These are phyloP conservation scores for Verticillium albo-atrum DNA, from an alignment of 2,329 filamentous ascomycete genomes.

Conservation along the genomic window DNA sequence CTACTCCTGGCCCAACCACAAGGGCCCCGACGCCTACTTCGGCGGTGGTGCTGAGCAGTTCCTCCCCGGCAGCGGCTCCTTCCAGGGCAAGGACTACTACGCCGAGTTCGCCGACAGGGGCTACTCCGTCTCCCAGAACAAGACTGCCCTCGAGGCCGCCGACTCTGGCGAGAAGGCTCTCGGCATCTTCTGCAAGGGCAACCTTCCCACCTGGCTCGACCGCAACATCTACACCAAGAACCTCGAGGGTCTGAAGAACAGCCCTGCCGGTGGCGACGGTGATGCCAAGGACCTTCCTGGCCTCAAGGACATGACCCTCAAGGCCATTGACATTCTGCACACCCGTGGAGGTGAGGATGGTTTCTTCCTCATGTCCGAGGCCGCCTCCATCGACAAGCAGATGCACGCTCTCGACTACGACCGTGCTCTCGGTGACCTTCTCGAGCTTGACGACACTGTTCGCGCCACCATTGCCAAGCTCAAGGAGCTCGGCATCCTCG, in stretches of 20 bases:
- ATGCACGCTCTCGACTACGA: slow-evolving; percentile 86
- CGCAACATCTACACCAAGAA: slow-evolving; percentile 76
- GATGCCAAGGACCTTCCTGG: slow-evolving; percentile 73
- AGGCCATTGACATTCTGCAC: slow-evolving; percentile 77
- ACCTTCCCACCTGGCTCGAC: slow-evolving; percentile 82
- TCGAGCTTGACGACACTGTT: slow-evolving; percentile 82
- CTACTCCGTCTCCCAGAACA: slow-evolving; percentile 70
- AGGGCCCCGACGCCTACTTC: slow-evolving; percentile 76
- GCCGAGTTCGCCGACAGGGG: slow-evolving; percentile 67
- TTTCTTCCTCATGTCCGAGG: slow-evolving; percentile 86
- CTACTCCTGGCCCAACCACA: slow-evolving; percentile 74
- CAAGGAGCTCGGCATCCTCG: slow-evolving; percentile 57
- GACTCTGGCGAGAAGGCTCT: slow-evolving; percentile 60
- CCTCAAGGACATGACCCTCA: slow-evolving; percentile 85
- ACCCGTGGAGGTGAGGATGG: slow-evolving; percentile 62
- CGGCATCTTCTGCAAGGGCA: slow-evolving; percentile 71
- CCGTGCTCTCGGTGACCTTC: slow-evolving; percentile 75
- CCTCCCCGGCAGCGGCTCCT: slow-evolving; percentile 59
- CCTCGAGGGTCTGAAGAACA: slow-evolving; percentile 60
- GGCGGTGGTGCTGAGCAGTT: slow-evolving; percentile 83
- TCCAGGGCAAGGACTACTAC: slow-evolving; percentile 73
- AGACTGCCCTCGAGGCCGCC: slow-evolving; percentile 60
- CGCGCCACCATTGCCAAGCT: slow-evolving; percentile 70
- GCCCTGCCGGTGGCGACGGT: slow-evolving; percentile 59
- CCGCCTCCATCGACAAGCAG: slow-evolving; percentile 82